These are phyloP conservation scores for Auricularia sp. DNA, from an alignment of 768 basidiomycete species.

Conservation along the genomic window DNA sequence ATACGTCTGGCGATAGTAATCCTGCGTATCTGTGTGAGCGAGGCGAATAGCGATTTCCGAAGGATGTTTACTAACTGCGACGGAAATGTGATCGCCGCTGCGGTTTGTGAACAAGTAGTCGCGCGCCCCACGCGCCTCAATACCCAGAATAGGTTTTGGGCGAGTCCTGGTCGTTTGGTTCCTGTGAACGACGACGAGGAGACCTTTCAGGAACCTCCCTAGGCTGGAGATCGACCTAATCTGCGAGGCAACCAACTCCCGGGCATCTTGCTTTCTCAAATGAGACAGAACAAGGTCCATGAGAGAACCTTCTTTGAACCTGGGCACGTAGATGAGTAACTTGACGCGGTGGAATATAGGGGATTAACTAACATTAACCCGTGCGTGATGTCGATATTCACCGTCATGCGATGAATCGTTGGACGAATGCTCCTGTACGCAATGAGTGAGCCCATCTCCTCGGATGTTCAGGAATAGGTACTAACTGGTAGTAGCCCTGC, in stretches of 20 bases:
- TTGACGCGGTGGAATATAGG: neutral
- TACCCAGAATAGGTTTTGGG: conserved; percentile 40
- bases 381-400: conserved; percentile 72
- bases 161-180: conserved; percentile 15
- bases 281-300: conserved; percentile 50
- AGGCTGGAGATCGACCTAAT: conserved; percentile 28
- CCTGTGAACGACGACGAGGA: conserved; percentile 36
- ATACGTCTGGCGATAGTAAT: conserved; percentile 47
- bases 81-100: conserved; percentile 33
- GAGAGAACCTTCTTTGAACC: conserved; percentile 51
- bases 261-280: conserved; percentile 23
- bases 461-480: neutral
- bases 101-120: conserved; percentile 44
- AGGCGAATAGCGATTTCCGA: neutral
- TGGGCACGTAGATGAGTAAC: neutral
- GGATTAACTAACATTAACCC: conserved; percentile 43
- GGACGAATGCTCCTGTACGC: conserved; percentile 42
- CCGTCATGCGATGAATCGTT: conserved; percentile 46
- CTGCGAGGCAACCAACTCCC: neutral
- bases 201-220: conserved; percentile 46
- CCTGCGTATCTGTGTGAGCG: conserved; percentile 6
- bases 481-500: conserved; percentile 66
- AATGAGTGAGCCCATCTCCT: neutral
- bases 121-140: conserved; percentile 46
- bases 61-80: conserved; percentile 9